phyloP scores from a whole-genome alignment of 768 basidiomycete species.

The Trametes punicea region DNA sequence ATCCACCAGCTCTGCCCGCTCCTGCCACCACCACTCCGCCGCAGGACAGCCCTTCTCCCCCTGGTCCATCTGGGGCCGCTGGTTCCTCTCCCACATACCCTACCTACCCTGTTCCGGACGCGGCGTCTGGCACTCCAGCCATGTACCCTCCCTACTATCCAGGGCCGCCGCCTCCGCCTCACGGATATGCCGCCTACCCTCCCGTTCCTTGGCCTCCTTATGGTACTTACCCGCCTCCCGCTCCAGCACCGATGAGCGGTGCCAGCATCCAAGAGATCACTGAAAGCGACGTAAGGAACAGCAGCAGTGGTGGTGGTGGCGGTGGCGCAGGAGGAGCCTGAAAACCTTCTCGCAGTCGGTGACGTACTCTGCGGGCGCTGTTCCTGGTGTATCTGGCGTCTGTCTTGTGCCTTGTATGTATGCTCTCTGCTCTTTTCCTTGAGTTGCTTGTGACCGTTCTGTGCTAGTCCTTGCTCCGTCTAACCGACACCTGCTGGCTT shows the following conservation, averaged over 20 bases:
- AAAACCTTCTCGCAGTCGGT: not conserved
- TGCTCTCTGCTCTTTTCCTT: not conserved
- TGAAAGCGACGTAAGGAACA: constrained; percentile 19
- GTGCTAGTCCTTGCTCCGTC: not conserved
- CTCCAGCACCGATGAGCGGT: not conserved
- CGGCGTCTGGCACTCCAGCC: not conserved
- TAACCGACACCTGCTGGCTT: not conserved
- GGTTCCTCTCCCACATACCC: constrained; percentile 1
- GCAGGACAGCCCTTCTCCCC: constrained; percentile 13
- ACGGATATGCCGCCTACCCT: constrained; percentile 13
- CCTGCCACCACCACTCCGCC: constrained; percentile 15
- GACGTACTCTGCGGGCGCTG: not conserved
- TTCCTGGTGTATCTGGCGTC: not conserved
- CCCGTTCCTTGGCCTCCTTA: constrained; percentile 17
- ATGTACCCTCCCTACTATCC: constrained; percentile 20
- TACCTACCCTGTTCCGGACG: constrained; percentile 2
- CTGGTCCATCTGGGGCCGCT: not conserved
- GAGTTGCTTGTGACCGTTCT: not conserved
- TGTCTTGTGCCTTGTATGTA: constrained; percentile 2
- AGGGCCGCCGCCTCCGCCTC: constrained; percentile 11
- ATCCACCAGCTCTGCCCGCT: constrained; percentile 9
- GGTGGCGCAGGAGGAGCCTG: constrained; percentile 11
- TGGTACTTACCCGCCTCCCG: constrained; percentile 13
- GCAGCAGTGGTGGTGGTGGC: constrained; percentile 2
- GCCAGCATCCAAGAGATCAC: constrained; percentile 13